Evolutionary conservation across 352 stramenopile species (phyloP), one percentile per base, ranked within the genome.

Genomic region (Phytophthora aleatoria): DNA sequence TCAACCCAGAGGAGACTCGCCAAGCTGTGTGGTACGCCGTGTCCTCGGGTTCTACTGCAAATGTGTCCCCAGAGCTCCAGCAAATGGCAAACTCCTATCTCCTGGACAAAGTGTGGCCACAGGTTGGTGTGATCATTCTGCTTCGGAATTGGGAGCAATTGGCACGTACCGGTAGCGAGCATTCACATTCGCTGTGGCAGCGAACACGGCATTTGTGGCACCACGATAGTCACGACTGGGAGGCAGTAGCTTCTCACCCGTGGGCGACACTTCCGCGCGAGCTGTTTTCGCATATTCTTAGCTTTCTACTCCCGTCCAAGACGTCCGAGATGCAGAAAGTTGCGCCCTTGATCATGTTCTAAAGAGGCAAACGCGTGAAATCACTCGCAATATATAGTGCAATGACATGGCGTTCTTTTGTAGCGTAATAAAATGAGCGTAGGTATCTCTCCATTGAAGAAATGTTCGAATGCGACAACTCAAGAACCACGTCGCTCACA

Each of bases 11-110:
- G 11, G 60, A 68, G 20, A 57, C 45, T 24, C 60, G 16, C 1
- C 60, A 58, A 53, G 60, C 60, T 5, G 47, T 30, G 27, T 68
- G 60, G 60, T 68, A 68, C 39, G 47, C 60, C 12, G 31, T 68
- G 3, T 5, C 3, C 43, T 33, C 24, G 20, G 10, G 12, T 15
- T 10, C 42, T 3, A 28, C 41, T 28, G 13, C 15, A 16, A 11
- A 44, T 15, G 16, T 57, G 24, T 16, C 35, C 24, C 45, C 52
- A 20, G 31, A 31, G 8, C 1, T 62, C 0, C 27, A 27, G 13
- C 44, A 33, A 7, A 27, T 62, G 38, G 52, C 52, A 16, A 62
- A 30, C 0, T 28, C 26, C 7, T 57, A 68, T 31, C 31, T 33
- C 11, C 9, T 54, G 4, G 38, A 57, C 16, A 44, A 35, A 27